phyloP scores from a whole-genome alignment of 2,329 filamentous ascomycete species.

The Aureobasidium sp. region DNA sequence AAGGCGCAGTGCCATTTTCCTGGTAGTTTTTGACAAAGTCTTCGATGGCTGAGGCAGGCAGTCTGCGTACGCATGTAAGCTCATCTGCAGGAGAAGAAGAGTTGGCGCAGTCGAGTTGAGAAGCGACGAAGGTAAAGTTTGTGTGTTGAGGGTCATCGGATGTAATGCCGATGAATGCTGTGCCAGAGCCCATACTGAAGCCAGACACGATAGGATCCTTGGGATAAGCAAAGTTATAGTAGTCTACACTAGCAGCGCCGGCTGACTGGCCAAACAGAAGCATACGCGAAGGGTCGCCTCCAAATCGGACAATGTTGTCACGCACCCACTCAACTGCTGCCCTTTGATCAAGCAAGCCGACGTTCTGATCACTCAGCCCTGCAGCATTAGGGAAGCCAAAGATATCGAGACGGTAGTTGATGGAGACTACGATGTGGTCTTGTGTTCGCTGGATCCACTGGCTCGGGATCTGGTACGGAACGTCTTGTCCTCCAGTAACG shows the following conservation, averaged over 20 bases:
- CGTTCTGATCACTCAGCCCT: slow-evolving; percentile 32
- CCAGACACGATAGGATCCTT: slow-evolving; percentile 43
- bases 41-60: slow-evolving; percentile 25
- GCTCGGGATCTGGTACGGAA: slow-evolving; percentile 40
- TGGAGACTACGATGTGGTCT: slow-evolving; percentile 30
- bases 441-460: slow-evolving; percentile 35
- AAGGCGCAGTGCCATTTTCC: slow-evolving; percentile 23
- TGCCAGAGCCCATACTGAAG: slow-evolving; percentile 41
- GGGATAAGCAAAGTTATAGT: slow-evolving; percentile 42
- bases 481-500: slow-evolving; percentile 35
- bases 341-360: slow-evolving; percentile 48
- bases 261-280: slow-evolving; percentile 25
- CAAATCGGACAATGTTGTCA: slow-evolving; percentile 44
- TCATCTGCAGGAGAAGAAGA: slow-evolving; percentile 21
- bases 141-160: slow-evolving; percentile 22
- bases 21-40: slow-evolving; percentile 27
- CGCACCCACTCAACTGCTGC: slow-evolving; percentile 44
- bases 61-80: slow-evolving; percentile 31
- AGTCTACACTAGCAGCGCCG: slow-evolving; percentile 24
- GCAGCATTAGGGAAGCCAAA: slow-evolving; percentile 35
- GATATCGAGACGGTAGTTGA: slow-evolving; percentile 34
- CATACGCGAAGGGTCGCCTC: slow-evolving; percentile 32
- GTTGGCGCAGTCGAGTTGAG: slow-evolving; percentile 28
- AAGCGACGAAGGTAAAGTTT: slow-evolving; percentile 34
- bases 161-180: slow-evolving; percentile 27